Base-by-base conservation (phyloP, 2,329 filamentous ascomycete species). In the Tolypocladium tundrense region DNA sequence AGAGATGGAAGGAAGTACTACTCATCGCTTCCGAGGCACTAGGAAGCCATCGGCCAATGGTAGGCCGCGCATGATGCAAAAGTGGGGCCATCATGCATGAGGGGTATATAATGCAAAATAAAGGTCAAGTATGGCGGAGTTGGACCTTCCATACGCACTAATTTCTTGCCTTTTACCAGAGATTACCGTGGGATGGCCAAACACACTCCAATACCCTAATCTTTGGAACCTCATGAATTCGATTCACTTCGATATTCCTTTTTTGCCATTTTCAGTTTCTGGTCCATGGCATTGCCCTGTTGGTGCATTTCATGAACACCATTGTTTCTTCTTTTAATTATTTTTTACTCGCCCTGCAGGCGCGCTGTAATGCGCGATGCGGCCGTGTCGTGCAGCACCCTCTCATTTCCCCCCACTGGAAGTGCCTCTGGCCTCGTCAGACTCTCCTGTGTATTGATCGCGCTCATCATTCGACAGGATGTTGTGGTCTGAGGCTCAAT, bases 151-250 rank as follows among this genome's bases (percentile, higher is more conserved):
- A 56, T 35, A 42, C 55, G 55, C 33, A 56, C 45, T 52, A 56
- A 56, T 56, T 56, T 56, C 55, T 56, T 56, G 55, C 55, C 55
- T 56, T 56, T 56, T 56, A 56, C 55, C 55, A 56, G 55, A 56
- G 55, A 56, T 56, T 56, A 52, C 55, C 55, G 55, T 56, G 55
- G 55, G 55, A 41, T 56, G 55, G 55, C 55, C 55, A 52, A 56
- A 31, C 19, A 51, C 24, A 56, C 55, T 56, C 55, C 55, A 52
- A 7, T 56, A n/a, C 21, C 24, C 19, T n/a, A 56, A 56, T 56
- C 55, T 56, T 56, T 56, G 55, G 55, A 56, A 52, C 31, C 55
- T 48, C 37, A 40, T 27, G 52, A 53, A 33, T 56, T 56, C 55
- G 55, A 56, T 31, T 51, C 37, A 31, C 37, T 1, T 50, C 43